These are phyloP conservation scores for Saccharomycopsis sp. DNA, from an alignment of 805 yeast genomes.

Conservation along the genomic window DNA sequence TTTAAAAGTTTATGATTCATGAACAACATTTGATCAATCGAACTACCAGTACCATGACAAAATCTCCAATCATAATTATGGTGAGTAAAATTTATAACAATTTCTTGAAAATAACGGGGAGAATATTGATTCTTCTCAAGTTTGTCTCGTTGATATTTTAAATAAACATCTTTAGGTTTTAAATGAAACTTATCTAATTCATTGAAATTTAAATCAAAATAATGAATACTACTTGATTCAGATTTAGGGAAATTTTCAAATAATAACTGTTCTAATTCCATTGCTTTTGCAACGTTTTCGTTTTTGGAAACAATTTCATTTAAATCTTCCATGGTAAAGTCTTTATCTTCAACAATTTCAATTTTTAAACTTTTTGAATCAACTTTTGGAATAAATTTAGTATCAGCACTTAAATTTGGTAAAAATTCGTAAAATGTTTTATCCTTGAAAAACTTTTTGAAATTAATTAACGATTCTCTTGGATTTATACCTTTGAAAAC, in stretches of 20 bases:
- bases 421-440: too few species aligned
- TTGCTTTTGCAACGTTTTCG: too few species aligned
- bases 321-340: too few species aligned
- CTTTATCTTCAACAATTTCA: too few species aligned
- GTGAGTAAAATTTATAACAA: not conserved
- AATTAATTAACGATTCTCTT: not conserved
- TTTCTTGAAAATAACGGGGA: slow-evolving; percentile 4
- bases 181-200: not conserved
- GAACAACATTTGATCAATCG: not conserved
- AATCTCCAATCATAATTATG: slow-evolving; percentile 4
- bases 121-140: not conserved
- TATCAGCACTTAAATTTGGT: too few species aligned
- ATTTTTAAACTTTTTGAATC: too few species aligned
- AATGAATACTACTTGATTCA: too few species aligned
- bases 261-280: too few species aligned
- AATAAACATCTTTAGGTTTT: not conserved
- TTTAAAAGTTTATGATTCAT: not conserved
- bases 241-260: too few species aligned
- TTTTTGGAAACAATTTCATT: too few species aligned
- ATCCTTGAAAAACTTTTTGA: not conserved
- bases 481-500: slow-evolving; percentile 1
- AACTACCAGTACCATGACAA: not conserved
- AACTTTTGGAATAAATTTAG: too few species aligned
- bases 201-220: not conserved
- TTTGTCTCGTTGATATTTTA: not conserved